A percentile compares a stretch with the other conserved stretches of the same genome.
phyloP scores from a whole-genome alignment of 768 basidiomycete genomes.

The Kwoniella sp. region DNA sequence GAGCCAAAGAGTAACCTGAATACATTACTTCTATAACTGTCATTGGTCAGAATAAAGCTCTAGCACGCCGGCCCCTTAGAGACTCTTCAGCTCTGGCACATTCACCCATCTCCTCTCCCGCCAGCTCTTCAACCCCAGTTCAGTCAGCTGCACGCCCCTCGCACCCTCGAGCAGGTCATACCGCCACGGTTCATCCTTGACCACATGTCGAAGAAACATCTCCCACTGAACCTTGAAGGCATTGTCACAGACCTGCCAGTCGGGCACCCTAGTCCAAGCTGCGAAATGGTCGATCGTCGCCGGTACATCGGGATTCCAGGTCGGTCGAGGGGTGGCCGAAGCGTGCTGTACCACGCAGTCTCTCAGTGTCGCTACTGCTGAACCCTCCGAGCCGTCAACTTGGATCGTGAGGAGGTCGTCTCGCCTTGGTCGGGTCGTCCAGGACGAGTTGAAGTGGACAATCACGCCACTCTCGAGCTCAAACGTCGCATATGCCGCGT shows the following conservation, averaged over 20 bases:
- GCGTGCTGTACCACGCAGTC: constrained; percentile 37
- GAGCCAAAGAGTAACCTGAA: too few relatives aligned
- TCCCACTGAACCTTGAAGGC: constrained; percentile 40
- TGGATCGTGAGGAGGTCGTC: constrained; percentile 35
- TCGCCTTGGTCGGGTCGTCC: constrained; percentile 25
- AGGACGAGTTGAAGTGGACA: constrained; percentile 35
- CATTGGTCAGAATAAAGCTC: too few relatives aligned
- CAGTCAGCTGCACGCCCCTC: constrained; percentile 27
- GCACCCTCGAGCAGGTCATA: constrained; percentile 34
- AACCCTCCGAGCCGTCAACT: constrained; percentile 32
- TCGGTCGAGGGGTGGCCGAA: constrained; percentile 29
- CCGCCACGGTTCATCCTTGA: constrained; percentile 33
- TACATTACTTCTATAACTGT: too few relatives aligned
- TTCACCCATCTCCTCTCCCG: constrained; percentile 26
- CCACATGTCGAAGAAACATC: constrained; percentile 33
- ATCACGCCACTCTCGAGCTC: constrained; percentile 32
- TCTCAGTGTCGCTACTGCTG: constrained; percentile 24
- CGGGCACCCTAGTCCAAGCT: constrained; percentile 30
- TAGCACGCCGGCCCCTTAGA: background rate
- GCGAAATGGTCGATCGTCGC: constrained; percentile 29
- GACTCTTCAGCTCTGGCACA: constrained; percentile 20
- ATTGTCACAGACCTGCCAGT: constrained; percentile 25
- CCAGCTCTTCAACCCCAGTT: constrained; percentile 32
- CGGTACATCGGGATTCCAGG: constrained; percentile 35
- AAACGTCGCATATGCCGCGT: constrained; percentile 31